Evolutionary conservation across 1,284 basidiomycete species (phyloP).

Genomic region (Ceratobasidium papillatum): DNA sequence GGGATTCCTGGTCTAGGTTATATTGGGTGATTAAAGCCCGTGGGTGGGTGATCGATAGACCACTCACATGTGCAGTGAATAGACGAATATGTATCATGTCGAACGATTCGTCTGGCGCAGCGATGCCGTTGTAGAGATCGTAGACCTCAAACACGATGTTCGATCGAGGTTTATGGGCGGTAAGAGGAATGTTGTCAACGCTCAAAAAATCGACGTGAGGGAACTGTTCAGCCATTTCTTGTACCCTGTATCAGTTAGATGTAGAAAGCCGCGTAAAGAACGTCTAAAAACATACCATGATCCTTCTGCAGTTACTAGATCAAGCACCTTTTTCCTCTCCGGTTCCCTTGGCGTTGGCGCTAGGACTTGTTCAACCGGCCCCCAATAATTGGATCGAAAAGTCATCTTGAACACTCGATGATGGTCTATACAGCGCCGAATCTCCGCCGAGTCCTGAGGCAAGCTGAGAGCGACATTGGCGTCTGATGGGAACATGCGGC

Average conservation of each 20-base stretch:
- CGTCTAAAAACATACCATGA: neutral
- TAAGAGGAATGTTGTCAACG: neutral
- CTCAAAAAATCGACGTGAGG: neutral
- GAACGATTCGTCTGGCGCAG: neutral
- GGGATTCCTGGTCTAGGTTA: neutral
- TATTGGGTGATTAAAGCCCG: neutral
- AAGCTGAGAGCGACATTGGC: no score
- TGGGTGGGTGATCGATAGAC: neutral
- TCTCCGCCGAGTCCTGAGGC: neutral
- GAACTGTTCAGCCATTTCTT: constrained; percentile 10
- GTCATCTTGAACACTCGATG: neutral
- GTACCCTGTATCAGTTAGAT: neutral
- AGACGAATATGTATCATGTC: neutral
- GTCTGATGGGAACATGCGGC: neutral
- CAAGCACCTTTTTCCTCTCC: neutral
- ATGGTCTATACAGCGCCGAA: neutral
- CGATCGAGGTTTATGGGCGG: neutral
- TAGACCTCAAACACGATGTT: constrained; percentile 18
- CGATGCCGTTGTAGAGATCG: neutral
- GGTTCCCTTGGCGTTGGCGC: neutral
- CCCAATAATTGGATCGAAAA: neutral
- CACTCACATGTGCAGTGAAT: neutral
- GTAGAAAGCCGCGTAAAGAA: neutral
- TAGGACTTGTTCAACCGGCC: neutral
- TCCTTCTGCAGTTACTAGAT: neutral